Evolutionary conservation across 1,139 yeast species (phyloP).

Genomic region (Yamadazyma friedrichii): DNA sequence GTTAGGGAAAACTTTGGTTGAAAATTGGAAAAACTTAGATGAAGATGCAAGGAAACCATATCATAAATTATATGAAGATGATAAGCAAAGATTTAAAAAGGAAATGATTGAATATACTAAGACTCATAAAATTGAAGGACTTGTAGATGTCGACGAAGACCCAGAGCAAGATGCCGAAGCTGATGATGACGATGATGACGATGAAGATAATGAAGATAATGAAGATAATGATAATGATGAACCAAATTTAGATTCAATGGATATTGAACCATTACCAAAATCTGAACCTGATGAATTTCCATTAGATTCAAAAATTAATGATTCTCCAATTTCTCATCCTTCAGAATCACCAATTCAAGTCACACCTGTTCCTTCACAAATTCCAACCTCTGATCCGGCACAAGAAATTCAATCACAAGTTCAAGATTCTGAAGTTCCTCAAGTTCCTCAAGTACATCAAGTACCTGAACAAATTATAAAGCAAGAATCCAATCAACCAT

Average conservation of each 20-base stretch:
- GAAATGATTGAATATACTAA: constrained; percentile 69
- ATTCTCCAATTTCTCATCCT: not conserved
- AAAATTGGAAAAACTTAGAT: constrained; percentile 77
- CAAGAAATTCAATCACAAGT: not conserved
- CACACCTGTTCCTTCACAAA: not conserved
- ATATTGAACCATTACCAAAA: constrained; percentile 5
- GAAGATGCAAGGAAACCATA: constrained; percentile 74
- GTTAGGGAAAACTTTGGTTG: constrained; percentile 65
- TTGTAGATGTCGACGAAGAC: constrained; percentile 16
- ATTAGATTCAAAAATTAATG: not conserved
- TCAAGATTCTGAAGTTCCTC: not conserved
- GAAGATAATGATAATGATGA: constrained; percentile 16
- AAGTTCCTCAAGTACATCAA: not conserved
- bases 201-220: constrained; percentile 9
- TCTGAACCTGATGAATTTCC: constrained; percentile 2
- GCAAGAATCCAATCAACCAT: not conserved
- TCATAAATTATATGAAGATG: constrained; percentile 76
- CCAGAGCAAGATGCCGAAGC: constrained; percentile 14
- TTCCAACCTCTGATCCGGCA: not conserved
- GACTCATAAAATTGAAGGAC: constrained; percentile 16
- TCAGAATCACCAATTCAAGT: not conserved
- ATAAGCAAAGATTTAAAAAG: constrained; percentile 67
- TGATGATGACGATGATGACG: constrained; percentile 17
- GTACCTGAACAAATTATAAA: not conserved
- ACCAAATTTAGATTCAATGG: constrained; percentile 14